Evolutionary conservation across 768 basidiomycete genomes (phyloP), one percentile per base, ranked within the genome.

Genomic region (Macrolepiota dolichaula): DNA sequence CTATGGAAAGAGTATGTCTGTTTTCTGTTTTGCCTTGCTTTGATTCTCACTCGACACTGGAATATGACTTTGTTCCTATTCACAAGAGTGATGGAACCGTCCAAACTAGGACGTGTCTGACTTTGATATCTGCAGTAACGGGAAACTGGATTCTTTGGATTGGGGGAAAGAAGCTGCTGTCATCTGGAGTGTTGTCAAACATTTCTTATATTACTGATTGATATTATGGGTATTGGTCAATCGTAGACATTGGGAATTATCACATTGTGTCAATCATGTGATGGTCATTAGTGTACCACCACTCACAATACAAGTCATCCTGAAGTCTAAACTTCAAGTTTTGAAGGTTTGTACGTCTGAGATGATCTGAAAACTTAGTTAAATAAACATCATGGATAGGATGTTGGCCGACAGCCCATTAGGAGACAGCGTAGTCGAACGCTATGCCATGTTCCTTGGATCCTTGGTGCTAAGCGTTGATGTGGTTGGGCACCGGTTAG

Each of bases 371-470:
- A 36, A 19, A 40, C 49, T 55, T 7, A 63, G 54, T 49, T 47
- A 46, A 24, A 54, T 37, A 36, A 10, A 54, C 37, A 51, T 36
- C n/a, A 27, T 17, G 24, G 50, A 29, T 64, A 91, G 87, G 78
- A 79, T 44, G 89, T 91, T 15, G 91, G 90, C 17, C 81, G 94
- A 73, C 82, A 86, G 92, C 13, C 92, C 92, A 29, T 76, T 98
- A 22, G 92, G 94, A 5, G 89, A 93, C 67, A 93, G 93, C 64
- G 94, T 94, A 2, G 87, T 96, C 38, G 91, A 94, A 67, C 88
- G 93, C 37, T 98, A 98, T 66, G 94, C 95, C 0, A 77, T 88
- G 66, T 98, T 95, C 86, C 80, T 98, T 24, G 85, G 90, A 32
- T 90, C 88, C 0, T 80, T 92, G 17, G 89, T 83, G 47, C 79